These are phyloP conservation scores for Talaromyces sp. DNA, from an alignment of 2,329 filamentous ascomycete species.

Conservation along the genomic window DNA sequence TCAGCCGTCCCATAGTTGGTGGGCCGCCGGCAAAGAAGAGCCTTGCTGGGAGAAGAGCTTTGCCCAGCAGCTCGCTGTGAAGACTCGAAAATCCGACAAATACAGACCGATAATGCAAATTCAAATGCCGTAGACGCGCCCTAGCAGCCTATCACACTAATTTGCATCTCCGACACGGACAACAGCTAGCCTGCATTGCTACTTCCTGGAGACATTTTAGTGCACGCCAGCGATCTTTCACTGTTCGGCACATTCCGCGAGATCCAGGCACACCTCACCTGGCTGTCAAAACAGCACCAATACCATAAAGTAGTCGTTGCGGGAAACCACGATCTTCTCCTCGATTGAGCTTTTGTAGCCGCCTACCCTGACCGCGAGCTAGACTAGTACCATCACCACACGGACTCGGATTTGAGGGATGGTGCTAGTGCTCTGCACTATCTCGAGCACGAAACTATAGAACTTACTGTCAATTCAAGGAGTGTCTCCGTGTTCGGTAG, in stretches of 20 bases:
- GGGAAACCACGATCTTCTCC: conserved; percentile 42
- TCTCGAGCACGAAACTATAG: not conserved
- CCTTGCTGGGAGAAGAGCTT: too few relatives aligned
- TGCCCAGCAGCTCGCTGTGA: not conserved
- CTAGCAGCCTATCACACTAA: not conserved
- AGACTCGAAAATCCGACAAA: not conserved
- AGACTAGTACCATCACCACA: not conserved
- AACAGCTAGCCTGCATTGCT: conserved; percentile 28
- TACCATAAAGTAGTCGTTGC: conserved; percentile 42
- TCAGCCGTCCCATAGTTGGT: not conserved
- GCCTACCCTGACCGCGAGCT: conserved; percentile 12
- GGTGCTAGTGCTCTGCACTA: conserved; percentile 5
- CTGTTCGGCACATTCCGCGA: conserved; percentile 40
- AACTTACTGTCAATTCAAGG: not conserved
- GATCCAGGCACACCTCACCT: conserved; percentile 35
- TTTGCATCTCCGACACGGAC: conserved; percentile 44
- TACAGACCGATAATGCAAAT: not conserved
- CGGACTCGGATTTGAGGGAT: conserved; percentile 15
- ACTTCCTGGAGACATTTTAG: conserved; percentile 41
- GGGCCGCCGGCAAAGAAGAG: not conserved
- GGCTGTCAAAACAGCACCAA: conserved; percentile 39
- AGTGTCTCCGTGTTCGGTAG: conserved; percentile 16
- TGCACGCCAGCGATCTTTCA: conserved; percentile 48
- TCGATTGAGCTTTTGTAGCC: conserved; percentile 13
- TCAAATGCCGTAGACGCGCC: not conserved